Conservation (phyloP, 148 eudicot species). For the Cornus controversa region DNA sequence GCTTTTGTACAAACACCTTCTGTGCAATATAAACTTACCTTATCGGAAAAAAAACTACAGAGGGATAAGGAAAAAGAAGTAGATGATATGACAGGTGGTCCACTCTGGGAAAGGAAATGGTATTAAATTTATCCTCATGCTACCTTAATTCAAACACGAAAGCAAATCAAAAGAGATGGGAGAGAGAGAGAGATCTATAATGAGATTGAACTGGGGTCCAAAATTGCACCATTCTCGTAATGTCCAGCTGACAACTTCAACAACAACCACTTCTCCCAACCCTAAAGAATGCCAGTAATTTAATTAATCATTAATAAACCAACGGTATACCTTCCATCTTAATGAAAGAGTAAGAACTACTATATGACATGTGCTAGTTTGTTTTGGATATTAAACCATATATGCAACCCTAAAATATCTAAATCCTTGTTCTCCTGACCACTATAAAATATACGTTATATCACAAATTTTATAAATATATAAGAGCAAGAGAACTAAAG, state of each 20-base stretch:
- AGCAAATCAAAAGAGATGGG: too few species aligned
- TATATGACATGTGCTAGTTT: too few species aligned
- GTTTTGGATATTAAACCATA: not conserved
- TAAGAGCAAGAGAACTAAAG: not conserved
- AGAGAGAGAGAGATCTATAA: not conserved
- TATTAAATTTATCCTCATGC: not conserved
- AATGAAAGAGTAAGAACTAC: too few species aligned
- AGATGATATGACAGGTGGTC: not conserved
- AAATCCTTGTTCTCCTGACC: too few species aligned
- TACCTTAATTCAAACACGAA: not conserved
- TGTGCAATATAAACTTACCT: too few species aligned
- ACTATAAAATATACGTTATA: too few species aligned
- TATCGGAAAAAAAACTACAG: too few species aligned
- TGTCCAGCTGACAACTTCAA: not conserved
- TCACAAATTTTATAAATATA: too few species aligned
- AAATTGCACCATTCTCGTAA: not conserved
- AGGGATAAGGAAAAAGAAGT: too few species aligned
- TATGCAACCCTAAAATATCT: too few species aligned
- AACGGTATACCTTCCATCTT: not conserved
- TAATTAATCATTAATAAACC: not conserved
- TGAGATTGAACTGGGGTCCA: not conserved
- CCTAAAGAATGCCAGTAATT: not conserved
- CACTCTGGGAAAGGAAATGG: not conserved
- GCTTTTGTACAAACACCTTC: too few species aligned
- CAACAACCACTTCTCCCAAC: not conserved